Evolutionary conservation across 768 basidiomycete species (phyloP), one percentile per base, ranked within the genome.

Genomic region (Russula brevipes): DNA sequence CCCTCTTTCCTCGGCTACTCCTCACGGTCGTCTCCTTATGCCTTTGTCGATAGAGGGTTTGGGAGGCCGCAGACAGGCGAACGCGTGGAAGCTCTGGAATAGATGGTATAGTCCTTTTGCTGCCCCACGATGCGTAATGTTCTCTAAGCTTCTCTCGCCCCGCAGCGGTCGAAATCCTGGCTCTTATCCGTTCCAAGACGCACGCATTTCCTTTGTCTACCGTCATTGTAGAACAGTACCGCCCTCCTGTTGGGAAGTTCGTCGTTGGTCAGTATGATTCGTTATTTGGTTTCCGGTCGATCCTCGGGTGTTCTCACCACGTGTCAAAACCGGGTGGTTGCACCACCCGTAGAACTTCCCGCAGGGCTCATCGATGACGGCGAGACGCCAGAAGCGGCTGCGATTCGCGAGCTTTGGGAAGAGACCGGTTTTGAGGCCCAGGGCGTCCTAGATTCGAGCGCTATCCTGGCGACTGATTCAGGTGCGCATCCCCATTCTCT

Each of bases 41-140:
- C 24, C 60, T 58, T 53, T 38, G 7, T 53, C 14, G 52, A 10
- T 68, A 95, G 88, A 78, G 93, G 60, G 69, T 81, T n/a, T 98
- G 95, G 94, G 95, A 97, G 74, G 86, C 79, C 62, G 94, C 94
- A 10, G 86, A 91, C 69, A 81, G 95, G 42, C 89, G 85, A 70
- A 93, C 91, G 12, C 82, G 90, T 47, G 84, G 84, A 53, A 79
- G 82, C 4, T 83, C 85, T 11, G 92, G 88, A 0, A 82, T 94
- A 60, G 95, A 97, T 75, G 91, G 92, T 91, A 53, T 14, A 75
- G 24, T 14, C 65, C 39, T 61, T 33, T 58, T 58, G n/a, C 36
- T 24, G 52, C 35, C 14, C 17, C 6, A n/a, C 19, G 12, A 11
- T 19, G 12, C 60, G 9, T 6, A 3, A 60, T 8, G 7, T 30